Conservation (phyloP, 345 rosid species). For the Nasturtium officinale region DNA sequence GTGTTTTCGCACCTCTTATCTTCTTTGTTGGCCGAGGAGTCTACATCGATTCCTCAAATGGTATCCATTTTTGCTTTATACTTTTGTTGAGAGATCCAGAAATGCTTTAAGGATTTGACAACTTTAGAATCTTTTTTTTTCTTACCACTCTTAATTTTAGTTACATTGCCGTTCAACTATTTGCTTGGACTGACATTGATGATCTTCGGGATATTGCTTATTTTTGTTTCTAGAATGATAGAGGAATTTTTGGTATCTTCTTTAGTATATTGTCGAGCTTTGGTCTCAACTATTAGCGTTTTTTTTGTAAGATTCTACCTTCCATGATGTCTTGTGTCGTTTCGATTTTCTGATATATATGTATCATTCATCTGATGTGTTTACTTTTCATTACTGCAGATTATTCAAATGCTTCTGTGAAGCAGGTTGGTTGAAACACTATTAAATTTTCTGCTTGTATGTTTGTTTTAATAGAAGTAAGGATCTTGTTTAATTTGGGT, state of each 20-base stretch:
- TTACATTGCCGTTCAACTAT: constrained; percentile 7
- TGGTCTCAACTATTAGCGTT: neutral
- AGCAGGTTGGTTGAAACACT: constrained; percentile 52
- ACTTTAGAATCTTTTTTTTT: neutral
- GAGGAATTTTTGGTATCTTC: neutral
- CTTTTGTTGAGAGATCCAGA: neutral
- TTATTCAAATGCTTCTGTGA: constrained; percentile 51
- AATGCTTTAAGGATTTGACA: neutral
- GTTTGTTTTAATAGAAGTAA: neutral
- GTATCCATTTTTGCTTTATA: constrained; percentile 43
- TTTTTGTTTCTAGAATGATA: neutral
- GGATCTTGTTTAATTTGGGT: constrained; percentile 30
- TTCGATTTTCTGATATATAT: neutral
- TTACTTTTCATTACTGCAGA: constrained; percentile 49
- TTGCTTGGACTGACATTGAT: constrained; percentile 10
- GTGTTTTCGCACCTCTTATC: constrained; percentile 61
- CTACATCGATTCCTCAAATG: constrained; percentile 48
- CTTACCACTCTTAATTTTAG: neutral
- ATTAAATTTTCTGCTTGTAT: neutral
- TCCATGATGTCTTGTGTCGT: neutral
- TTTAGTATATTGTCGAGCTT: neutral
- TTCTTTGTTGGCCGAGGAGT: constrained; percentile 77
- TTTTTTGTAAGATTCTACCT: too few species aligned
- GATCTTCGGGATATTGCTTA: neutral
- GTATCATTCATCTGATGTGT: constrained; percentile 10